Evolutionary conservation across 2,329 filamentous ascomycete genomes (phyloP), one percentile per base, ranked within the genome.

Genomic region (Pseudogymnoascus sp.): DNA sequence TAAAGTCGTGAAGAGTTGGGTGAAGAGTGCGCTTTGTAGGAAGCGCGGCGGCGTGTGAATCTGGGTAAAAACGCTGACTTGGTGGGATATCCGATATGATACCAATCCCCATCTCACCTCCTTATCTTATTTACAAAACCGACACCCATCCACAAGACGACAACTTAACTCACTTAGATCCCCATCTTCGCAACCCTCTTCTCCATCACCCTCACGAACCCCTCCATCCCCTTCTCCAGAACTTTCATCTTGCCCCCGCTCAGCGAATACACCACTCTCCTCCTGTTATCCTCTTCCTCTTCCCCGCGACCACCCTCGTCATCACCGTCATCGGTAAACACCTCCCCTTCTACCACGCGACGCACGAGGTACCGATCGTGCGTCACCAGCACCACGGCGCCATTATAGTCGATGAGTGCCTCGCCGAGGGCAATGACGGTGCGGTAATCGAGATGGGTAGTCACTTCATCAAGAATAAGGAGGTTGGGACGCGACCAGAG

Each of bases 401-500:
- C 91, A 63, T 86, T 82, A 80, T 89, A 95, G 2, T 76, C 76
- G 12, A 81, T 79, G 66, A 95, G 73, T 1, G 87, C 88, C 23
- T 83, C 79, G 0, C 88, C 80, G 62, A 95, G 75, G 1, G 88
- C 89, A 6, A 84, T 82, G 23, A 93, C 89, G 0, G 89, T 93
- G 75, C 94, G 85, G 66, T 89, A 90, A 72, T 95, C 91, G 42
- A 95, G 79, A 77, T 96, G 91, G 0, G 91, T 99, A 73, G 94
- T 97, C 61, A 94, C 93, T 79, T 97, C 93, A 83, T 97, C 93
- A 14, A 97, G 87, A 28, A 97, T 92, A 64, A 99, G 84, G 70
- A 99, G 78, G 77, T 99, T 94, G 0, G 94, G 94, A 81, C 96
- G 96, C 80, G 96, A 96, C 92, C 92, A 96, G 87, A 96, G 92